Percentiles rank a stretch among this genome's conserved stretches.
Conservation (phyloP, 768 basidiomycete genomes). For the Lentinula sp. region DNA sequence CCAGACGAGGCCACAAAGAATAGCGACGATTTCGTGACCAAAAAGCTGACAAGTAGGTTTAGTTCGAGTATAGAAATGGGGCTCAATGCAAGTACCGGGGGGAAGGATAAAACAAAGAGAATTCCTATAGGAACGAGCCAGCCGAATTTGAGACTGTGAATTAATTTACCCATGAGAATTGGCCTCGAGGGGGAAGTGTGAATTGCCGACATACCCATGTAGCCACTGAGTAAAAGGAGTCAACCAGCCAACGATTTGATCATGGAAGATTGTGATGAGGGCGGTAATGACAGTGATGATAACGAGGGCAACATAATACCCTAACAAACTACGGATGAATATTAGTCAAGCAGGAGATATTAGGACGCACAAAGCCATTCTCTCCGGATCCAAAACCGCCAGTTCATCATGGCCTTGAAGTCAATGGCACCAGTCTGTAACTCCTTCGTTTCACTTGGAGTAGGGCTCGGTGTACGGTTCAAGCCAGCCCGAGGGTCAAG, state of each 20-base stretch:
- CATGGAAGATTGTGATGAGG: constrained; percentile 58
- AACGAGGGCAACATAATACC: constrained; percentile 45
- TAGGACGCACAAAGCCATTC: constrained; percentile 50
- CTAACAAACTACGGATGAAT: constrained; percentile 16
- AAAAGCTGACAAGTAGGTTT: constrained; percentile 48
- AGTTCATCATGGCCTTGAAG: constrained; percentile 35
- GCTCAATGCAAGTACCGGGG: constrained; percentile 46
- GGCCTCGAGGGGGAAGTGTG: neutral
- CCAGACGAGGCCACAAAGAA: constrained; percentile 89
- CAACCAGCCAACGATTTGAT: constrained; percentile 67
- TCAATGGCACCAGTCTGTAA: constrained; percentile 38
- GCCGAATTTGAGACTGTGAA: constrained; percentile 44
- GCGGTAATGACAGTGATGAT: constrained; percentile 42
- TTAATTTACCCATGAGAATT: neutral
- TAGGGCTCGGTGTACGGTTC: constrained; percentile 54
- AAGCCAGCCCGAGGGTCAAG: constrained; percentile 11
- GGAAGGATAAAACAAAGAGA: constrained; percentile 82
- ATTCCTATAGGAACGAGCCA: constrained; percentile 79
- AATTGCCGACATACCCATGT: constrained; percentile 35
- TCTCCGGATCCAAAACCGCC: constrained; percentile 47
- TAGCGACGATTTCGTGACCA: constrained; percentile 87
- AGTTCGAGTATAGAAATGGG: neutral
- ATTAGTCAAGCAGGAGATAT: neutral
- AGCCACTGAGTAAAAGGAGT: constrained; percentile 62
- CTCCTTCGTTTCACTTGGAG: constrained; percentile 51